These are phyloP conservation scores for Daphne laureola DNA, from an alignment of 441 rosid species.

Conservation along the genomic window DNA sequence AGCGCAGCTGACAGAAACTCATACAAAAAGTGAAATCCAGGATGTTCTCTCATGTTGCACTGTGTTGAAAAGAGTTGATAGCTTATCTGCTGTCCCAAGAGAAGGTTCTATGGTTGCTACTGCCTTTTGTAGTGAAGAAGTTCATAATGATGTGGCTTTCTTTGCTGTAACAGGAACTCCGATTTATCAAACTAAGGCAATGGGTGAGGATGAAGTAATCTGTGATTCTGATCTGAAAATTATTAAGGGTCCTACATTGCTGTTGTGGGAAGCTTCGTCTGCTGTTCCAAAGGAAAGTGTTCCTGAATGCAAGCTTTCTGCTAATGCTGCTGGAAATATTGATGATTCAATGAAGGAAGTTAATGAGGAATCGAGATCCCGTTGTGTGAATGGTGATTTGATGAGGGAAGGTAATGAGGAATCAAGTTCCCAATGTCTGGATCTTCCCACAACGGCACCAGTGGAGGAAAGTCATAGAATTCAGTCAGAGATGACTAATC, in stretches of 20 bases:
- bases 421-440: conserved; percentile 17
- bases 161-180: conserved; percentile 9
- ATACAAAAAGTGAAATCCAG: conserved; percentile 7
- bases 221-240: conserved; percentile 6
- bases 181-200: conserved; percentile 2
- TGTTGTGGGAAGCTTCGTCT: conserved; percentile 19
- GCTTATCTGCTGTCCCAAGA: conserved; percentile 8
- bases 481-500: conserved; percentile 25
- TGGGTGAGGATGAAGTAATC: conserved; percentile 14
- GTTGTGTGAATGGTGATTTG: conserved; percentile 4
- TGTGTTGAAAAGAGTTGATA: conserved; percentile 22
- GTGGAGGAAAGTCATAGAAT: conserved; percentile 22
- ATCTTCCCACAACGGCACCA: conserved; percentile 15
- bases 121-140: conserved; percentile 19
- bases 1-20: conserved; percentile 11
- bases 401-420: conserved; percentile 20
- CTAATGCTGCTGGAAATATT: conserved; percentile 20
- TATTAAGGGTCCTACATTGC: conserved; percentile 8
- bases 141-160: conserved; percentile 13
- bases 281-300: conserved; percentile 19
- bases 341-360: conserved; percentile 16
- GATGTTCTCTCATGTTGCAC: conserved; percentile 22
- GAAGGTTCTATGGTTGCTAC: conserved; percentile 17
- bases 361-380: conserved; percentile 5
- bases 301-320: conserved; percentile 17